Evolutionary conservation across 768 basidiomycete genomes (phyloP), one percentile per base, ranked within the genome.

Genomic region (Rhizopogon vesiculosus): DNA sequence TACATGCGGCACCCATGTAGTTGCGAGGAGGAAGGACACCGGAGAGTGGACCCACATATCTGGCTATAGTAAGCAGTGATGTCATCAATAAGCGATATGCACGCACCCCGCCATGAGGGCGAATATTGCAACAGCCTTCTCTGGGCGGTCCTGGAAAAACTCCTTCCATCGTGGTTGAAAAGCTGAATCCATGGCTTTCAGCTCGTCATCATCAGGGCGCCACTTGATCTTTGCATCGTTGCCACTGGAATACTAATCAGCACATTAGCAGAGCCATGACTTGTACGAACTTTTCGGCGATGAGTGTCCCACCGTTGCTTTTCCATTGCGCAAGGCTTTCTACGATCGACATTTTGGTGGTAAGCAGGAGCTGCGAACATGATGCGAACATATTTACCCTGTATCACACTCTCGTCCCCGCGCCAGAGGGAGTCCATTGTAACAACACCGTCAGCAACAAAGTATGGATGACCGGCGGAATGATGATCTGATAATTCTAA

Each of bases 201-300:
- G 46, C 42, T 70, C 65, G 0, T 61, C 54, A 2, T 58, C 42
- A 3, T 51, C 57, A 1, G 66, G 68, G 10, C 69, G 64, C 13
- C 69, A 18, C 49, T 69, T 70, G 43, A 62, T 51, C 6, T 46
- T 28, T 2, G 53, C 64, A 16, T 64, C 68, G 2, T n/a, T 12
- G 5, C 56, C 60, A 18, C 63, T 64, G 25, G 15, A 13, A 46
- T 15, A 3, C n/a, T 6, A 5, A 13, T 54, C 18, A 58, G 28
- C 12, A 43, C 18, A 5, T 15, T 7, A n/a, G 16, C 7, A 15
- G 12, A 22, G 22, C 6, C 2, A 42, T 9, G 35, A 28, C 33
- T 25, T 59, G 1, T 22, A 55, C 73, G 15, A 45, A 84, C 85
- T 83, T 85, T 60, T 79, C 75, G 0, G 81, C 73, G 61, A 85